These are phyloP conservation scores for Exophiala sp. DNA, from an alignment of 2,329 filamentous ascomycete genomes.

Conservation along the genomic window DNA sequence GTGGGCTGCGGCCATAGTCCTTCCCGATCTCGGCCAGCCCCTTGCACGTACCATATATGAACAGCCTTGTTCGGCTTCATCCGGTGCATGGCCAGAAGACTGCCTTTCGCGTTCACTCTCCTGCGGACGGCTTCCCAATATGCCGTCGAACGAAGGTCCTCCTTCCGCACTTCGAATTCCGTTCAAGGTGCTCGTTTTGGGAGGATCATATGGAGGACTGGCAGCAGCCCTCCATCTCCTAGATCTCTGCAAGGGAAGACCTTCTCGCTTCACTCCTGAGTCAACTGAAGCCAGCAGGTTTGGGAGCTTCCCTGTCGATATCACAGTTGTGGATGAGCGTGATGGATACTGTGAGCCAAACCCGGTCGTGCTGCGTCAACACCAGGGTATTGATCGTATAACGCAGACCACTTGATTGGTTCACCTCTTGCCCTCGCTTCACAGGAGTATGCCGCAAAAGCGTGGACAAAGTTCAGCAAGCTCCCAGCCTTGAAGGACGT, in stretches of 20 bases:
- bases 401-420: conserved; percentile 69
- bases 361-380: conserved; percentile 2
- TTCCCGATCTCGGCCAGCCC: too few species aligned
- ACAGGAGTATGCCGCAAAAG: conserved; percentile 59
- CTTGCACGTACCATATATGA: too few species aligned
- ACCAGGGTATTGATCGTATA: neutral
- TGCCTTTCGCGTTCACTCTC: too few species aligned
- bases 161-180: conserved; percentile 13
- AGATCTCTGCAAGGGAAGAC: conserved; percentile 59
- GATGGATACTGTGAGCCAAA: conserved; percentile 71
- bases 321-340: conserved; percentile 74
- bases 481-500: conserved; percentile 65
- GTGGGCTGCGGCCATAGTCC: too few species aligned
- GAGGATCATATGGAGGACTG: conserved; percentile 70
- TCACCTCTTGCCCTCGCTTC: conserved; percentile 68
- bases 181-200: conserved; percentile 62
- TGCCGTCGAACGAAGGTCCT: conserved; percentile 11
- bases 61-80: too few species aligned
- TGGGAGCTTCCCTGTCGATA: conserved; percentile 57
- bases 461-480: conserved; percentile 67
- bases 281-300: conserved; percentile 26
- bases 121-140: neutral
- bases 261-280: conserved; percentile 42
- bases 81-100: too few species aligned
- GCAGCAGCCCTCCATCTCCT: conserved; percentile 64